Base-by-base conservation (phyloP, 495 filamentous ascomycete genomes). In the Aspergillus baeticus region DNA sequence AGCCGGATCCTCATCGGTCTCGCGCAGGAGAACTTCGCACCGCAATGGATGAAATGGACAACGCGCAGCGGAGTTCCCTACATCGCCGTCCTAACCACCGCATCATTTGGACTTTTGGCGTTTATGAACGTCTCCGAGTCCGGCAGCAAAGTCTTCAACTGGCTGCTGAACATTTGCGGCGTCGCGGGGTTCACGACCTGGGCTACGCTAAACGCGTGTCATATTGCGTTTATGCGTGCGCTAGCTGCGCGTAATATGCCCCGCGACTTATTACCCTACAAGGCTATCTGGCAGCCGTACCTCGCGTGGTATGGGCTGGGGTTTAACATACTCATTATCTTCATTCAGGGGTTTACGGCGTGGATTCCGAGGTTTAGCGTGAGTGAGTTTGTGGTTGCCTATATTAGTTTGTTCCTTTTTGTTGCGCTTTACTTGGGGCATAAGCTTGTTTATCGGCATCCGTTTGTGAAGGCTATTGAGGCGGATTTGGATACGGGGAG, bases 261-360 rank as follows among this genome's bases (percentile, higher is more conserved):
- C 0, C 69, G 70, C 26, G 69, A 79, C 38, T 69, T 74, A 10
- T 69, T 86, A 6, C 80, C 81, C 4, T 87, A 81, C 62, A 69
- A 72, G 35, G 74, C 78, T 14, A 70, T 70, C 13, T 66, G 75
- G 44, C 81, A 84, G 66, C 81, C 81, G 1, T 85, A 67, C 54
- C 63, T 76, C 15, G 71, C 79, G 5, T 80, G 68, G 63, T 77
- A 77, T 57, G 84, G 83, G 3, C 67, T 87, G n/a, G 74, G 80
- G 61, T 84, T 85, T 70, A 81, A 75, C 68, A 54, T 77, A n/a
- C 65, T 87, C 20, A 82, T 87, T 60, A 76, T 81, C 46, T 53
- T 88, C 7, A 85, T 83, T 1, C 82, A 86, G 66, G 84, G 84
- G 1, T 88, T 88, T 63, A 84, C 79, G 2, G 75, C 76, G 10